Percentiles rank a stretch among this genome's conserved stretches.
phyloP scores from a whole-genome alignment of 331 rosid genomes.

The Malus hybrid region DNA sequence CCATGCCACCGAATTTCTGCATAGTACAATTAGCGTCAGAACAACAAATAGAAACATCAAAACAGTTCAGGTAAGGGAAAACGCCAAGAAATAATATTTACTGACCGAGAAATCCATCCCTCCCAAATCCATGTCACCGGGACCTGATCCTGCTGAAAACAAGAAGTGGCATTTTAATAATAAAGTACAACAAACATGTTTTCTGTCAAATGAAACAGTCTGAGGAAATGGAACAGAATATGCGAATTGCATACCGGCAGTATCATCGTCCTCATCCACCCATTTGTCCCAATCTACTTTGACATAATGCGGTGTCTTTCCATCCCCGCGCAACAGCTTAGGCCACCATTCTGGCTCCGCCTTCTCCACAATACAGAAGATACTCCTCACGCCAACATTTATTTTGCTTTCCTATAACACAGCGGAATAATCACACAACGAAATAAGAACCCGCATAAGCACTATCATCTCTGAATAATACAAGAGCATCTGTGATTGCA shows the following conservation, averaged over 20 bases:
- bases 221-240: not conserved
- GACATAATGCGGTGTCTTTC: conserved; percentile 77
- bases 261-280: conserved; percentile 88
- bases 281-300: conserved; percentile 98
- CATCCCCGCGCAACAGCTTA: conserved; percentile 63
- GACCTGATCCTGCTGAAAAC: conserved; percentile 33
- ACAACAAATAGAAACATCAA: not conserved
- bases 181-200: not conserved
- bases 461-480: not conserved
- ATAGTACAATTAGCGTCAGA: conserved; percentile 8
- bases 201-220: not conserved
- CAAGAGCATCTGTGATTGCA: not conserved
- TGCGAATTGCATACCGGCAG: conserved; percentile 17
- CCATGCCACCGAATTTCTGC: conserved; percentile 70
- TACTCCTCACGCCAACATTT: conserved; percentile 66
- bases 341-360: conserved; percentile 88
- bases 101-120: conserved; percentile 99
- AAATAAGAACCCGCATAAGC: not conserved
- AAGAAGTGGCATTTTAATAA: not conserved
- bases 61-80: not conserved
- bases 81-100: not conserved
- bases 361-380: conserved; percentile 71
- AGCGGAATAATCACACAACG: not conserved
- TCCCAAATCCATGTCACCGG: conserved; percentile 61
- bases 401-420: conserved; percentile 76